These are phyloP conservation scores for Cyberlindnera mycetangii DNA, from an alignment of 805 yeast species.

Conservation along the genomic window DNA sequence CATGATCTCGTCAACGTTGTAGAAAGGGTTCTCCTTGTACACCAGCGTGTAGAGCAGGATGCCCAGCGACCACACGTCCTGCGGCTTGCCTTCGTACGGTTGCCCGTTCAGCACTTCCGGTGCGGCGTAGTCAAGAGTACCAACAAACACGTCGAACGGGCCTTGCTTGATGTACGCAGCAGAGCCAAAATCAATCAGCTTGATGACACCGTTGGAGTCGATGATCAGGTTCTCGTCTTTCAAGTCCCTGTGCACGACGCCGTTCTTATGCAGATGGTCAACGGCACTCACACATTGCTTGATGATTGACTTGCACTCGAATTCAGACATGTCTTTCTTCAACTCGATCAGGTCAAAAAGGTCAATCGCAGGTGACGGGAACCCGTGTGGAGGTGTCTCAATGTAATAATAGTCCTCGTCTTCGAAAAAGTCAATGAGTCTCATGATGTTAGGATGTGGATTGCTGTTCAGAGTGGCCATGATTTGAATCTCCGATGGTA, in stretches of 20 bases:
- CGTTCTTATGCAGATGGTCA: slow-evolving; percentile 76
- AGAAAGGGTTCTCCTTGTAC: slow-evolving; percentile 93
- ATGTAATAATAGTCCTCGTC: slow-evolving; percentile 86
- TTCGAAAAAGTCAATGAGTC: slow-evolving; percentile 87
- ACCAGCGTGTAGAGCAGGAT: slow-evolving; percentile 84
- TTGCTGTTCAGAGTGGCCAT: slow-evolving; percentile 74
- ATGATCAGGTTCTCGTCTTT: slow-evolving; percentile 93
- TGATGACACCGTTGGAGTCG: slow-evolving; percentile 75
- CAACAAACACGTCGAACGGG: slow-evolving; percentile 96
- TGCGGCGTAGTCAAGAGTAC: slow-evolving; percentile 96
- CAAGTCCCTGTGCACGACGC: slow-evolving; percentile 90
- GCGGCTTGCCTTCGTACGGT: slow-evolving; percentile 89
- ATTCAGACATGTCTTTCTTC: slow-evolving; percentile 74
- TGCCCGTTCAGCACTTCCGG: slow-evolving; percentile 92
- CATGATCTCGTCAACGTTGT: slow-evolving; percentile 92
- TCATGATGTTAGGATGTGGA: slow-evolving; percentile 86
- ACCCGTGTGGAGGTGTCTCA: slow-evolving; percentile 89
- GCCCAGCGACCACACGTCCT: slow-evolving; percentile 97
- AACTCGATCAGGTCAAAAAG: slow-evolving; percentile 89
- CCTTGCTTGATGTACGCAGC: slow-evolving; percentile 90
- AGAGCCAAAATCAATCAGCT: slow-evolving; percentile 91
- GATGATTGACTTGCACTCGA: slow-evolving; percentile 74
- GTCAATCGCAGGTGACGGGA: slow-evolving; percentile 82
- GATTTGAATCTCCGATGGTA: slow-evolving; percentile 94
- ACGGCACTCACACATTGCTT: slow-evolving; percentile 78